Base-by-base conservation (phyloP, 768 basidiomycete genomes). In the Polyporus arcularius region DNA sequence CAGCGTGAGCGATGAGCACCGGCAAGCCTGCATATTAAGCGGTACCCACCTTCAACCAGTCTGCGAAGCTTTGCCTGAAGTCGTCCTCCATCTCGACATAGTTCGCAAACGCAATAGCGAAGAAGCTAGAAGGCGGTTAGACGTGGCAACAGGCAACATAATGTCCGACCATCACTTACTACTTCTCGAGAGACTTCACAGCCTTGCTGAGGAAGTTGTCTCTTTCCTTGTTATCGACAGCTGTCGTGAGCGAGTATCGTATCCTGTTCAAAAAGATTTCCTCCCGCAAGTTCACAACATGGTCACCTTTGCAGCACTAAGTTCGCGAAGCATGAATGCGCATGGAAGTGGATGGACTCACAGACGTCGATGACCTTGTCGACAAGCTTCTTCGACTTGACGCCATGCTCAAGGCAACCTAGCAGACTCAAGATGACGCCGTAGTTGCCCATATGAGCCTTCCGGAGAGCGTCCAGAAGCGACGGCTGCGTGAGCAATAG, bases 401-500 rank as follows among this genome's bases (percentile, higher is more conserved):
- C 74, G 0, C 97, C 97, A 55, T 89, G 81, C 65, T 98, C 97
- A 49, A 99, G 75, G 66, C 89, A 94, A n/a, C 96, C 96, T 6
- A 98, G 80, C 48, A 99, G 80, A 69, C 93, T 94, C 32, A 98
- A 83, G 42, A 99, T 88, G 43, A 96, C 79, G 52, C 94, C 87
- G 70, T 97, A 99, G 65, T 90, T 94, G 46, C 97, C 97, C 79
- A 89, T 85, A 64, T 96, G 85, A 1, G 96, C 96, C 68, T 90
- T 96, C 48, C 94, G 87, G 14, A 97, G 78, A 68, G 87, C 91
- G 56, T 98, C 94, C 39, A 98, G 77, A 1, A 98, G 76, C 0
- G 84, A 73, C 0, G 95, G 89, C 41, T 94, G 88, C 0, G 84
- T 79, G 73, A 96, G 86, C 3, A 99, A 82, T 16, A 97, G 80